Percentiles rank a stretch among this genome's conserved stretches.
These are phyloP conservation scores for Curvularia sp. DNA, from an alignment of 2,329 filamentous ascomycete genomes.

Conservation along the genomic window DNA sequence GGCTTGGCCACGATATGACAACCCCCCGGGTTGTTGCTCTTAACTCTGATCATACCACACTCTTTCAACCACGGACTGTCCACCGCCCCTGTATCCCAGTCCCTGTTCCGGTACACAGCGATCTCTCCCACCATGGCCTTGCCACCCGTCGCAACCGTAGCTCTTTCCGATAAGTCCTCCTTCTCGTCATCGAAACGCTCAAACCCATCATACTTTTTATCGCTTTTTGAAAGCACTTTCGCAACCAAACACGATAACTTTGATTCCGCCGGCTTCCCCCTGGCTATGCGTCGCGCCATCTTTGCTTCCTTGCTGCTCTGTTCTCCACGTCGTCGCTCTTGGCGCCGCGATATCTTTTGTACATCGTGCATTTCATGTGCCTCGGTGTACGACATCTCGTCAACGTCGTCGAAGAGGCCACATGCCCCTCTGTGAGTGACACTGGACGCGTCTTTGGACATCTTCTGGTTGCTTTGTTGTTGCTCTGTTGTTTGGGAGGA, in stretches of 20 bases:
- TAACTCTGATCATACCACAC: constrained; percentile 28
- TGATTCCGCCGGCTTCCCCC: constrained; percentile 3
- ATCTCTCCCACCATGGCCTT: not conserved
- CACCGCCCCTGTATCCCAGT: not conserved
- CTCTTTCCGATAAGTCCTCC: not conserved
- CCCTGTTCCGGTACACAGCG: not conserved
- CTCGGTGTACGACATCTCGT: not conserved
- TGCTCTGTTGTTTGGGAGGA: not conserved
- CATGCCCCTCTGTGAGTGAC: not conserved
- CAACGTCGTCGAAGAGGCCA: not conserved
- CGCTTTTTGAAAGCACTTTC: not conserved
- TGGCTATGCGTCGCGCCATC: not conserved
- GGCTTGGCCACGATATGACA: constrained; percentile 24
- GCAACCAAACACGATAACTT: not conserved
- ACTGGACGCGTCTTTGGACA: not conserved
- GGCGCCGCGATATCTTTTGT: not conserved
- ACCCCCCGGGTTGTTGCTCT: constrained; percentile 14
- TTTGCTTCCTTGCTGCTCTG: not conserved
- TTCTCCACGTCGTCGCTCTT: not conserved
- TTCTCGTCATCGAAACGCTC: not conserved
- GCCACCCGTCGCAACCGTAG: not conserved
- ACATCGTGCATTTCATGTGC: not conserved
- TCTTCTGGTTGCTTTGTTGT: not conserved
- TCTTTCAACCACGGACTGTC: constrained; percentile 23
- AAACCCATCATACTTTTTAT: not conserved